Evolutionary conservation across 2,329 filamentous ascomycete species (phyloP).

Genomic region (Cercospora beticola): DNA sequence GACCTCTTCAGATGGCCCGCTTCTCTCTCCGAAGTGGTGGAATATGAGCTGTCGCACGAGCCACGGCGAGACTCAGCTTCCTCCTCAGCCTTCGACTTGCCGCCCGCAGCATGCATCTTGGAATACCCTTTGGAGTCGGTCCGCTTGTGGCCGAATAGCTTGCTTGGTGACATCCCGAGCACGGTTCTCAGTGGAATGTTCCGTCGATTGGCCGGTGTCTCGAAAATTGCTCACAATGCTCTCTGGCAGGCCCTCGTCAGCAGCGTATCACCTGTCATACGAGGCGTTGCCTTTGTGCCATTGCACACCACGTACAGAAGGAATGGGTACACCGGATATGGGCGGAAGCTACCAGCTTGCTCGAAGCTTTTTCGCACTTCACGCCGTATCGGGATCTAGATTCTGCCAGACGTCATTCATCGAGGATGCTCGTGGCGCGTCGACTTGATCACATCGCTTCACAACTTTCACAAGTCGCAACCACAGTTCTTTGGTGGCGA

Average conservation of each 20-base stretch:
- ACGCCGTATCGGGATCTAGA: background rate
- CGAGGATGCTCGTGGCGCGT: background rate
- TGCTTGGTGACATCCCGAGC: background rate
- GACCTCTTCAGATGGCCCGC: background rate
- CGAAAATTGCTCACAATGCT: background rate
- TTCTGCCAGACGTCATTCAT: background rate
- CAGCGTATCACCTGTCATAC: background rate
- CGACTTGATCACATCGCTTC: background rate
- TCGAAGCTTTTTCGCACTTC: constrained; percentile 3
- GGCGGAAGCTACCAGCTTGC: constrained; percentile 1
- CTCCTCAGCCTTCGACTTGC: background rate
- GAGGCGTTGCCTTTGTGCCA: background rate
- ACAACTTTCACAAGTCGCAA: background rate
- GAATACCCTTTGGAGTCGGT: background rate
- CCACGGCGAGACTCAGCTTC: background rate
- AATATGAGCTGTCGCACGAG: background rate
- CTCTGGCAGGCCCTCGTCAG: background rate
- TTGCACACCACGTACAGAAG: background rate
- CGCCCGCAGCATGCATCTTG: background rate
- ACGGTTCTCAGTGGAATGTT: background rate
- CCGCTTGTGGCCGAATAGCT: background rate
- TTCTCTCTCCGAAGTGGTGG: background rate
- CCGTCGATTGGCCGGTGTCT: background rate
- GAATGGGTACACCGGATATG: background rate
- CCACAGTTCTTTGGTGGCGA: background rate